phyloP scores from a whole-genome alignment of 192 early-diverging fungal genomes.

The Pilobolus umbonatus region DNA sequence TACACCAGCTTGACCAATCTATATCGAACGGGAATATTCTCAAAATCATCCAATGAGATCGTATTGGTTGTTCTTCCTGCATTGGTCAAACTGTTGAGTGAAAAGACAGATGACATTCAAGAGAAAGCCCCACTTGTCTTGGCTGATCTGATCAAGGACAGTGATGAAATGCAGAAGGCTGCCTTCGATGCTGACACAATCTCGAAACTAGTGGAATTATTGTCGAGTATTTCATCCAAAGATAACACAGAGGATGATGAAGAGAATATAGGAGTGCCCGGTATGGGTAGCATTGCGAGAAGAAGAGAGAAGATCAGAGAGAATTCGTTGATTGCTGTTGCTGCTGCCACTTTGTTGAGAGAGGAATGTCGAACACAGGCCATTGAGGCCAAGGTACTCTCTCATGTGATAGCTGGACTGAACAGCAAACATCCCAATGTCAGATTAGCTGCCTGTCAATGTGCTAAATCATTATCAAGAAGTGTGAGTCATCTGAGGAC shows the following conservation, averaged over 20 bases:
- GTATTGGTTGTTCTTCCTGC: conserved; percentile 56
- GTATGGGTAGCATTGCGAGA: conserved; percentile 26
- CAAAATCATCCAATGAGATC: conserved; percentile 49
- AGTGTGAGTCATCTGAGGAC: conserved; percentile 74
- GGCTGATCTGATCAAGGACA: conserved; percentile 66
- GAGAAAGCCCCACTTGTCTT: conserved; percentile 65
- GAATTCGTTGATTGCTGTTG: conserved; percentile 66
- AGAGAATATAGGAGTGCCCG: conserved; percentile 23
- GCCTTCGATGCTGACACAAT: conserved; percentile 76
- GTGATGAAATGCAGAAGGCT: conserved; percentile 67
- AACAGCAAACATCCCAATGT: conserved; percentile 50
- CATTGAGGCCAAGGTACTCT: conserved; percentile 72
- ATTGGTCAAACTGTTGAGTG: conserved; percentile 64
- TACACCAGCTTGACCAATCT: conserved; percentile 55
- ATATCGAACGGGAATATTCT: conserved; percentile 54
- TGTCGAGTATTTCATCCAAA: conserved; percentile 32
- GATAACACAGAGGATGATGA: conserved; percentile 31
- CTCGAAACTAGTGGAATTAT: conserved; percentile 55
- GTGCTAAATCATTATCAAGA: conserved; percentile 70
- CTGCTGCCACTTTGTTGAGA: conserved; percentile 61
- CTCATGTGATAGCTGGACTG: conserved; percentile 63
- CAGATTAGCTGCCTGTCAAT: conserved; percentile 74
- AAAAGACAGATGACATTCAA: conserved; percentile 45
- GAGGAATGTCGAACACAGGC: conserved; percentile 73
- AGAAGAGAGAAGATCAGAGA: conserved; percentile 61